Evolutionary conservation across 352 stramenopile species (phyloP).

Genomic region (Pythium insidiosum): DNA sequence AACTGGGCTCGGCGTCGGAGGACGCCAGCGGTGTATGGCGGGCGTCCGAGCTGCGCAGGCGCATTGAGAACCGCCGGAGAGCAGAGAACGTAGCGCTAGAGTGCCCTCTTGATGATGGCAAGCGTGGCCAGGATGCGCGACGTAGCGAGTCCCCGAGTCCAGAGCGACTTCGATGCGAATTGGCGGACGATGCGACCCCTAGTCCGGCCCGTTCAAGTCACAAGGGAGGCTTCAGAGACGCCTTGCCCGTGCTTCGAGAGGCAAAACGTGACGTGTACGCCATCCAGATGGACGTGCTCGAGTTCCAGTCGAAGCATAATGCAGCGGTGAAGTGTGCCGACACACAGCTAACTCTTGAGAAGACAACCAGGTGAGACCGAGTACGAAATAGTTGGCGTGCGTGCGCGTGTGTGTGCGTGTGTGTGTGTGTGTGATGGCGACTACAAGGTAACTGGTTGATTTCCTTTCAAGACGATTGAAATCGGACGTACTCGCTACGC

Average conservation of each 20-base stretch:
- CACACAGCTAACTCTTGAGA: constrained; percentile 49
- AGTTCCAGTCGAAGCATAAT: constrained; percentile 33
- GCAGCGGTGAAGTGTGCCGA: constrained; percentile 35
- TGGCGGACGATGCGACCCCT: too few relatives aligned
- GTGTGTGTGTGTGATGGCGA: too few relatives aligned
- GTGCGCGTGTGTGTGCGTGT: too few relatives aligned
- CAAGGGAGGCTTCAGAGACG: too few relatives aligned
- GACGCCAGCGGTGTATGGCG: too few relatives aligned
- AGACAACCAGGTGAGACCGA: constrained; percentile 30
- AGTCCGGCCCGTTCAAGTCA: too few relatives aligned
- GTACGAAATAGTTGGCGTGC: background rate
- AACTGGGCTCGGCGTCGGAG: too few relatives aligned
- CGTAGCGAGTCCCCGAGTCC: too few relatives aligned
- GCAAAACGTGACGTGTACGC: constrained; percentile 34
- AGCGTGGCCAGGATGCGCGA: too few relatives aligned
- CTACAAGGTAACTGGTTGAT: too few relatives aligned
- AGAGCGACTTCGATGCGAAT: too few relatives aligned
- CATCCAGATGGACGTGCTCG: constrained; percentile 46
- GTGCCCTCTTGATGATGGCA: too few relatives aligned
- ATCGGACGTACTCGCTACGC: constrained; percentile 25
- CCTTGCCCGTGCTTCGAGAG: constrained; percentile 26
- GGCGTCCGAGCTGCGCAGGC: background rate
- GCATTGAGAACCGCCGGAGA: background rate
- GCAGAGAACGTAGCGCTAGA: background rate
- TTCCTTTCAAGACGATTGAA: constrained; percentile 20